Conservation (phyloP, 2,329 filamentous ascomycete species). For the Ophiostoma angusticollis region DNA sequence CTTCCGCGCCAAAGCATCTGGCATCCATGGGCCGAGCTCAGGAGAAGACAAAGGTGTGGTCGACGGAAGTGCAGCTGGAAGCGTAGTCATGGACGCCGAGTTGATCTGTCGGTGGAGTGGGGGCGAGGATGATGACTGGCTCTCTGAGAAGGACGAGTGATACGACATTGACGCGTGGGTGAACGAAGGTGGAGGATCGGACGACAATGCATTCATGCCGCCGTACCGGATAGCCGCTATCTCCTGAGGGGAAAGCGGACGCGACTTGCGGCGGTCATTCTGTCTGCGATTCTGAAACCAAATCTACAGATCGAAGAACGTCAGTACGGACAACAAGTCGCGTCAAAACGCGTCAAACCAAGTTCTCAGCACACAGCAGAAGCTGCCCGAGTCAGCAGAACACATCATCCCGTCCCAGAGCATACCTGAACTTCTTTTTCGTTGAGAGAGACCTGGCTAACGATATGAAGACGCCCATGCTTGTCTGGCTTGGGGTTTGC, state of each 20-base stretch:
- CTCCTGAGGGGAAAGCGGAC: constrained; percentile 68
- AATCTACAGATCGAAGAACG: constrained; percentile 53
- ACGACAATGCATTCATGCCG: constrained; percentile 38
- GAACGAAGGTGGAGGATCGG: constrained; percentile 26
- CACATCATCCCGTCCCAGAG: no score
- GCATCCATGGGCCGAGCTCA: constrained; percentile 15
- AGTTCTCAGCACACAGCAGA: background rate
- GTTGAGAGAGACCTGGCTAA: constrained; percentile 72
- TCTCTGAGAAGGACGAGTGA: constrained; percentile 11
- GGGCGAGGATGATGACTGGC: constrained; percentile 9
- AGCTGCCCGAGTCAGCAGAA: background rate
- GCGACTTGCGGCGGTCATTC: constrained; percentile 80
- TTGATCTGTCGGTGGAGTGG: constrained; percentile 9
- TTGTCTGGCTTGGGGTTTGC: constrained; percentile 87
- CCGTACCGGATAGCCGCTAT: constrained; percentile 49
- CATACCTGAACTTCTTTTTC: constrained; percentile 95
- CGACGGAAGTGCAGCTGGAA: constrained; percentile 6
- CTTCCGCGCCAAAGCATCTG: constrained; percentile 11
- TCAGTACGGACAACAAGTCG: constrained; percentile 3
- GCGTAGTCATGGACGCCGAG: constrained; percentile 6
- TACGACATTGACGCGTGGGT: constrained; percentile 4
- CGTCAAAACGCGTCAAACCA: constrained; percentile 2
- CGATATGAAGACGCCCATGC: constrained; percentile 69
- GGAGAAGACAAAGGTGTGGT: constrained; percentile 15
- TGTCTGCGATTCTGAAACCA: constrained; percentile 97